phyloP scores from a whole-genome alignment of 148 eudicot species.

The Chenopodium quinoa region DNA sequence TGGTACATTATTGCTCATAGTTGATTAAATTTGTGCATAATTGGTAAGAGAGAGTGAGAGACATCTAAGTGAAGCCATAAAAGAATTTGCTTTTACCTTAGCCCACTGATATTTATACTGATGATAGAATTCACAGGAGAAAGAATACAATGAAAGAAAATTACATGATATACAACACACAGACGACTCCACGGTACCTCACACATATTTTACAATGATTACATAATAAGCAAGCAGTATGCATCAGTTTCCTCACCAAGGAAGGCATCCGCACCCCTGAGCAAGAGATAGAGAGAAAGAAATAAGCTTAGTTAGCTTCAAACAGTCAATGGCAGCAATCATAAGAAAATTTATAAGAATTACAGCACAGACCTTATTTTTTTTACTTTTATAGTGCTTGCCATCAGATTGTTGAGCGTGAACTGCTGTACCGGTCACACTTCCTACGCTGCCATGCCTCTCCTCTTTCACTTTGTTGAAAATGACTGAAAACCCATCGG shows the following conservation, averaged over 20 bases:
- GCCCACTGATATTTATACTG: slow-evolving; percentile 2
- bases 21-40: not conserved
- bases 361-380: slow-evolving; percentile 44
- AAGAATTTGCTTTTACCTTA: slow-evolving; percentile 1
- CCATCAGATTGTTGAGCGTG: slow-evolving; percentile 39
- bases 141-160: slow-evolving; percentile 12
- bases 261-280: slow-evolving; percentile 57
- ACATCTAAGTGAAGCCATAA: slow-evolving; percentile 4
- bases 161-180: slow-evolving; percentile 21
- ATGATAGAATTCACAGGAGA: slow-evolving; percentile 11
- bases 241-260: slow-evolving; percentile 56
- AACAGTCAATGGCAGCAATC: not conserved
- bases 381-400: slow-evolving; percentile 35
- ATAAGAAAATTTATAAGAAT: not conserved
- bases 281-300: not conserved
- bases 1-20: not conserved
- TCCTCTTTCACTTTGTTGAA: slow-evolving; percentile 61
- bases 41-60: not conserved
- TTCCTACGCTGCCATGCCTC: slow-evolving; percentile 52
- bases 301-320: slow-evolving; percentile 8
- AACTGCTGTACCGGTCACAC: slow-evolving; percentile 41
- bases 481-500: slow-evolving; percentile 53
- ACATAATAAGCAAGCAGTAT: not conserved
- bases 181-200: slow-evolving; percentile 11
- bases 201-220: slow-evolving; percentile 9